Evolutionary conservation across 257 asterid species (phyloP).

Genomic region (Gynochthodes officinalis): DNA sequence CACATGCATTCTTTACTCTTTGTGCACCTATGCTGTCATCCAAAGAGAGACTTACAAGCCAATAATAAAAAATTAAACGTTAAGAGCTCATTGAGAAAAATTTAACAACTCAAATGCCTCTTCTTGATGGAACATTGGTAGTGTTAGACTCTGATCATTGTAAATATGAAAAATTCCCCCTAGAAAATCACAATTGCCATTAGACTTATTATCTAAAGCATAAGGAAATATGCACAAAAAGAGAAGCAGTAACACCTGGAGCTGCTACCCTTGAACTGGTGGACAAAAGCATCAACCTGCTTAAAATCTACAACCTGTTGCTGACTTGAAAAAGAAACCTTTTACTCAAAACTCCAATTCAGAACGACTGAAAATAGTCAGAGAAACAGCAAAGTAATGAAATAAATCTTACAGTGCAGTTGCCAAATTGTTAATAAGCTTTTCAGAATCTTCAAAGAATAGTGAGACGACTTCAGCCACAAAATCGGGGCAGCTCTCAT

Average conservation of each 20-base stretch:
- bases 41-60: no score
- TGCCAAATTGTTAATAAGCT: slow-evolving; percentile 25
- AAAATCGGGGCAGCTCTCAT: slow-evolving; percentile 35
- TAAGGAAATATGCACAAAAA: neutral
- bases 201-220: no score
- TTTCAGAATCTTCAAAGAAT: slow-evolving; percentile 35
- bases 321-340: slow-evolving; percentile 12
- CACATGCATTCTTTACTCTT: slow-evolving; percentile 34
- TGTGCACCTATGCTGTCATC: slow-evolving; percentile 34
- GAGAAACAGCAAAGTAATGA: neutral
- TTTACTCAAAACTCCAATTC: neutral
- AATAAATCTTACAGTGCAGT: slow-evolving; percentile 23
- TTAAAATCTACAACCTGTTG: slow-evolving; percentile 35
- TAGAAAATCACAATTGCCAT: no score
- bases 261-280: slow-evolving; percentile 41
- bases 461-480: slow-evolving; percentile 34
- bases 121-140: no score
- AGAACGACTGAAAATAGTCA: no score
- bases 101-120: neutral
- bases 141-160: no score
- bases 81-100: no score
- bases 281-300: slow-evolving; percentile 38
- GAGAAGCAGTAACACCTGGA: slow-evolving; percentile 29
- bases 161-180: no score
- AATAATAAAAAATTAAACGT: no score